phyloP scores from a whole-genome alignment of 495 filamentous ascomycete genomes.

The Neurospora tetraspora region DNA sequence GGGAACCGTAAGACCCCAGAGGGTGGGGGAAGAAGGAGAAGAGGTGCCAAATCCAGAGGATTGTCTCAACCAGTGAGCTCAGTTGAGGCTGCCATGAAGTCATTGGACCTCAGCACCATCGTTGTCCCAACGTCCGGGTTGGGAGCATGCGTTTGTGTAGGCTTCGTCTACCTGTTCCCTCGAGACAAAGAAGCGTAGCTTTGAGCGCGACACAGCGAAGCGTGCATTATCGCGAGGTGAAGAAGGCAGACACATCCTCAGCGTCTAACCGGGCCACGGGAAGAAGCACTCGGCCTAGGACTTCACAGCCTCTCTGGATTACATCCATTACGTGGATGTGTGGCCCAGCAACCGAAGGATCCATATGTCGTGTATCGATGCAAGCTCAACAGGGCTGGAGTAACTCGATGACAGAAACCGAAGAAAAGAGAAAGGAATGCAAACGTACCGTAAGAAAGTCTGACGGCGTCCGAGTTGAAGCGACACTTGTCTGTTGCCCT shows the following conservation, averaged over 20 bases:
- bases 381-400: slow-evolving; percentile 9
- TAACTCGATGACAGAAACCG: slow-evolving; percentile 1
- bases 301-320: background rate
- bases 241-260: background rate
- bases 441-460: slow-evolving; percentile 15
- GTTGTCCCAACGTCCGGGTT: background rate
- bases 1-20: background rate
- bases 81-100: slow-evolving; percentile 8
- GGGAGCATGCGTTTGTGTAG: background rate
- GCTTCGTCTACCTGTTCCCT: background rate
- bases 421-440: slow-evolving; percentile 8
- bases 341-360: background rate
- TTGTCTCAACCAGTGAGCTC: background rate
- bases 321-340: slow-evolving; percentile 6
- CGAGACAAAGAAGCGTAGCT: background rate
- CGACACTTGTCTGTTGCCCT: background rate
- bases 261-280: background rate
- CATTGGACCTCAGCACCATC: background rate
- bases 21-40: slow-evolving; percentile 1
- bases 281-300: background rate
- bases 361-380: slow-evolving; percentile 13
- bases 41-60: background rate
- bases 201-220: background rate
- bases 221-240: background rate
- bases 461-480: slow-evolving; percentile 1